Evolutionary conservation across 768 basidiomycete species (phyloP).

Genomic region (Cystobasidium tubakii): DNA sequence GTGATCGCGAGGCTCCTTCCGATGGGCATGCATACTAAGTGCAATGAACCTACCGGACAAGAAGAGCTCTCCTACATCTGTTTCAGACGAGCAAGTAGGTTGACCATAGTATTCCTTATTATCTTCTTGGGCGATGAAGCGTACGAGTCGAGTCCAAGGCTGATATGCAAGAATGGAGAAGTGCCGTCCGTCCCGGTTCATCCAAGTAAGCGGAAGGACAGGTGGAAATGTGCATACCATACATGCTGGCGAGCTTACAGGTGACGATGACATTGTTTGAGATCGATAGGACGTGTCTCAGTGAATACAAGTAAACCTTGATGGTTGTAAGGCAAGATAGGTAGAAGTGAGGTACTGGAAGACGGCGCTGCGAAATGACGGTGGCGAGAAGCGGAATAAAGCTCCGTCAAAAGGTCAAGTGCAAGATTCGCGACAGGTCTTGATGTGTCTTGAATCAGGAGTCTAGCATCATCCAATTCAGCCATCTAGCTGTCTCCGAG

Average conservation of each 20-base stretch:
- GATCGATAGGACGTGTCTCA: no score
- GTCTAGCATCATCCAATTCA: no score
- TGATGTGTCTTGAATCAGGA: no score
- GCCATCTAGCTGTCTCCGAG: no score
- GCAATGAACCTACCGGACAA: neutral
- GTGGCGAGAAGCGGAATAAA: neutral
- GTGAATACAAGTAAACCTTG: no score
- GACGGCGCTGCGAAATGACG: neutral
- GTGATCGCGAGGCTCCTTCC: neutral
- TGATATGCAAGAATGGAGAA: neutral
- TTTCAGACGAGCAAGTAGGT: neutral
- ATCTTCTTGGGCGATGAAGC: conserved; percentile 33
- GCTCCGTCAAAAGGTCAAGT: neutral
- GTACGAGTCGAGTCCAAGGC: conserved; percentile 25
- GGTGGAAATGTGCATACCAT: no score
- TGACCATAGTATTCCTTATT: conserved; percentile 22
- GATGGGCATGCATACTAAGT: no score
- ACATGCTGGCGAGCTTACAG: no score
- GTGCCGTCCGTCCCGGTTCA: neutral
- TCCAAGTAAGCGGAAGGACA: neutral
- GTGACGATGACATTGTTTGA: no score
- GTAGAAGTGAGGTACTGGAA: neutral
- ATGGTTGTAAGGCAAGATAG: neutral
- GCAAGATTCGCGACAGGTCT: no score
- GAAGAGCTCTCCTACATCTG: conserved; percentile 30